phyloP scores from a whole-genome alignment of 2,329 filamentous ascomycete genomes.

The Exserohilum rostratum region DNA sequence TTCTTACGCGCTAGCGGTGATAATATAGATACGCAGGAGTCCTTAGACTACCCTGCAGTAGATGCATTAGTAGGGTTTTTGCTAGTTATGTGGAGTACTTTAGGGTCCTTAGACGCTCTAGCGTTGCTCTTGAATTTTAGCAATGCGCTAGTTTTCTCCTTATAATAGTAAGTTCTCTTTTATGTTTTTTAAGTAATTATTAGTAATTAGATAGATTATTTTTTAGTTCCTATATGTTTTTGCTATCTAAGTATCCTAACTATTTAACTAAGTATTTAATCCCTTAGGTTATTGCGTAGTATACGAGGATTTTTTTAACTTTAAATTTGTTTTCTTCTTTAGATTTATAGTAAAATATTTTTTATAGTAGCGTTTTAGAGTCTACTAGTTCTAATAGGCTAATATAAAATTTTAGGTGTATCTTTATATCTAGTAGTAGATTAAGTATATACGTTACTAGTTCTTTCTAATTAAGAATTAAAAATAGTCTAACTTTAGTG shows the following conservation, averaged over 20 bases:
- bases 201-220: neutral
- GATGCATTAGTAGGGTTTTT: too few relatives aligned
- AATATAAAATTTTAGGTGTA: constrained; percentile 1
- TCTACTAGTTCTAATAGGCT: constrained; percentile 5
- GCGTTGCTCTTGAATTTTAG: too few relatives aligned
- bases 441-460: constrained; percentile 8
- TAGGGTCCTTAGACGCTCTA: too few relatives aligned
- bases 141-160: too few relatives aligned
- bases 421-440: neutral
- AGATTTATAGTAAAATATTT: constrained; percentile 4
- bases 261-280: too few relatives aligned
- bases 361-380: constrained; percentile 4
- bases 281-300: neutral
- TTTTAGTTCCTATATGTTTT: neutral
- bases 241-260: neutral
- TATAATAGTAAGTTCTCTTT: too few relatives aligned
- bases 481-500: constrained; percentile 12
- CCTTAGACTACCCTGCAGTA: too few relatives aligned
- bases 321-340: constrained; percentile 2
- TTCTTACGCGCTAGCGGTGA: too few relatives aligned
- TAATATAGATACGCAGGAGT: too few relatives aligned
- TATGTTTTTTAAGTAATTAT: neutral
- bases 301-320: neutral
- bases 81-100: too few relatives aligned
- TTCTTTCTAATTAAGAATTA: neutral